These are phyloP conservation scores for Anacardium occidentale DNA, from an alignment of 345 rosid genomes.

Conservation along the genomic window DNA sequence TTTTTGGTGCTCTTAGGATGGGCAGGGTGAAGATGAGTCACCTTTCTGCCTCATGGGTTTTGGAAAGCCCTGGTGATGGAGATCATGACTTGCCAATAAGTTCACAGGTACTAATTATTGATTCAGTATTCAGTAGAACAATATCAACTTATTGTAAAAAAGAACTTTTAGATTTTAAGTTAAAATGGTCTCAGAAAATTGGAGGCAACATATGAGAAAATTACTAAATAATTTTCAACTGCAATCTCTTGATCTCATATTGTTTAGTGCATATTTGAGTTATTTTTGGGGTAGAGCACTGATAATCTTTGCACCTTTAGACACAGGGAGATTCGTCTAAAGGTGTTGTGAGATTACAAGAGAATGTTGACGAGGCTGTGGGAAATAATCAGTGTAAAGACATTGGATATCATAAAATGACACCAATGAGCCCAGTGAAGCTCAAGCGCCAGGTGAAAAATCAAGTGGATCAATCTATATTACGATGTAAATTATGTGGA, in stretches of 20 bases:
- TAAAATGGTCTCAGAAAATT: conserved; percentile 3
- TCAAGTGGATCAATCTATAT: conserved; percentile 22
- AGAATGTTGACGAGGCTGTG: conserved; percentile 28
- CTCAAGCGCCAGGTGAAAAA: conserved; percentile 74
- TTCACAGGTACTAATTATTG: conserved; percentile 46
- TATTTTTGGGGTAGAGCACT: conserved; percentile 32
- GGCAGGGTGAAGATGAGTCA: conserved; percentile 77
- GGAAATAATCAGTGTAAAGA: conserved; percentile 31
- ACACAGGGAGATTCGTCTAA: conserved; percentile 32
- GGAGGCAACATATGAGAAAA: neutral
- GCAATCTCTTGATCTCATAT: neutral
- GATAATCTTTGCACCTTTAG: conserved; percentile 23
- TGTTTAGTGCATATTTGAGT: conserved; percentile 4
- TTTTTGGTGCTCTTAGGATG: conserved; percentile 54
- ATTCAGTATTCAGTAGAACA: conserved; percentile 5
- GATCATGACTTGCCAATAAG: conserved; percentile 34
- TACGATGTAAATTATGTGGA: conserved; percentile 9
- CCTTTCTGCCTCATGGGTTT: conserved; percentile 88
- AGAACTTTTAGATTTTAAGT: neutral
- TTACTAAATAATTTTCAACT: conserved; percentile 2
- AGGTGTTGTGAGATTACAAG: conserved; percentile 33
- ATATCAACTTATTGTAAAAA: neutral
- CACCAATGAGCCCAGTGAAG: conserved; percentile 67
- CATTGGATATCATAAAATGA: conserved; percentile 27
- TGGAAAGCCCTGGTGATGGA: conserved; percentile 58